phyloP scores from a whole-genome alignment of 345 rosid species.

The Brassica rapa region DNA sequence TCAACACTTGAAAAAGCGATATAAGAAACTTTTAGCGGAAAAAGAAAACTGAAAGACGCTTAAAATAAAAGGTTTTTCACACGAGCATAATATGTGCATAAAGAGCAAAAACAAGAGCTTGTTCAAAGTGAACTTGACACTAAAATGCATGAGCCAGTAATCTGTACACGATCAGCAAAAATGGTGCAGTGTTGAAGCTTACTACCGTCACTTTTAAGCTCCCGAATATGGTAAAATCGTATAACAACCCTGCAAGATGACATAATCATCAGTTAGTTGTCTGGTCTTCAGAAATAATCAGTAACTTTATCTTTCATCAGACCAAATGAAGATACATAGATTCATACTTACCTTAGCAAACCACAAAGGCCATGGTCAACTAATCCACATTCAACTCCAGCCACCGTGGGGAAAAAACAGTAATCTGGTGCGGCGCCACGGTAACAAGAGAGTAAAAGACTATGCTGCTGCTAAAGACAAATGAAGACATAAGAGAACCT shows the following conservation, averaged over 20 bases:
- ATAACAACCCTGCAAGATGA: slow-evolving; percentile 16
- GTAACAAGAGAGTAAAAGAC: not conserved
- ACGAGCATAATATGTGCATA: slow-evolving; percentile 4
- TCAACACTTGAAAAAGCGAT: not conserved
- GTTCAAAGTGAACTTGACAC: slow-evolving; percentile 14
- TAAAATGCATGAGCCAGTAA: not conserved
- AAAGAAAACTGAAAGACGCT: not conserved
- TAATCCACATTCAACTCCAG: slow-evolving; percentile 12
- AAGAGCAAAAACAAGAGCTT: slow-evolving; percentile 12
- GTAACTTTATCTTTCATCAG: not conserved
- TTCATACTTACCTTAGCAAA: slow-evolving; percentile 20
- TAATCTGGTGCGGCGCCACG: not conserved
- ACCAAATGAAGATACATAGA: slow-evolving; percentile 3
- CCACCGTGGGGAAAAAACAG: slow-evolving; percentile 5
- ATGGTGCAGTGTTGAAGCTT: slow-evolving; percentile 10
- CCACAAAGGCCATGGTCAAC: not conserved
- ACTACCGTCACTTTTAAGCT: slow-evolving; percentile 14
- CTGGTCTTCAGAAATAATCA: not conserved
- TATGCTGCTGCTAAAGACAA: not conserved
- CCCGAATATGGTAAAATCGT: slow-evolving; percentile 6
- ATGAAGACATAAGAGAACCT: not conserved
- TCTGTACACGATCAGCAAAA: slow-evolving; percentile 26
- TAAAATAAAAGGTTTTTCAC: not conserved
- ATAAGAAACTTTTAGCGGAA: not conserved
- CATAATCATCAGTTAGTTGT: slow-evolving; percentile 3